Conservation (phyloP, 2,329 filamentous ascomycete species). For the Neofusicoccum cordaticola region DNA sequence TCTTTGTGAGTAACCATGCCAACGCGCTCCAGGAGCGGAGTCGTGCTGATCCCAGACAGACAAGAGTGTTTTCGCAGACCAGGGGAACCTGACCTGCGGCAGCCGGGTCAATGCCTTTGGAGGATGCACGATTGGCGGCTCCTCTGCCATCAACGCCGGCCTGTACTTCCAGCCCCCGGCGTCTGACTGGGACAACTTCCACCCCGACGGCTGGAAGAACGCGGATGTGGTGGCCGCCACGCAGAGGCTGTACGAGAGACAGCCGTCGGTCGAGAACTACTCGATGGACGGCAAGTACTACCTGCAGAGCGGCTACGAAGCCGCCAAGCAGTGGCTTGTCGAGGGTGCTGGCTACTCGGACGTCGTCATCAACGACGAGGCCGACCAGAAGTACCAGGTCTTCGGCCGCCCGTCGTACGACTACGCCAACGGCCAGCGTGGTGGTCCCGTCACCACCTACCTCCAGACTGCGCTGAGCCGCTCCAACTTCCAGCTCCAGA, state of each 20-base stretch:
- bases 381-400: conserved; percentile 47
- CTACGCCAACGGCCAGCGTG: conserved; percentile 50
- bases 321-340: conserved; percentile 51
- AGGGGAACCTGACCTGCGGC: conserved; percentile 42
- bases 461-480: conserved; percentile 47
- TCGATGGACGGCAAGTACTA: conserved; percentile 48
- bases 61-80: conserved; percentile 49
- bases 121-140: conserved; percentile 53
- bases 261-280: conserved; percentile 45
- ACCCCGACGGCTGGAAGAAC: conserved; percentile 52
- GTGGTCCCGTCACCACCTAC: conserved; percentile 51
- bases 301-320: conserved; percentile 48
- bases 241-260: conserved; percentile 42
- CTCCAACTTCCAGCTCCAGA: conserved; percentile 33
- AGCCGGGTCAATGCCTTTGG: conserved; percentile 44
- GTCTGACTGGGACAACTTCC: conserved; percentile 52
- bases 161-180: conserved; percentile 54
- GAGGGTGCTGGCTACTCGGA: conserved; percentile 47
- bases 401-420: conserved; percentile 51
- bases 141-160: conserved; percentile 54
- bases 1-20: conserved; percentile 26
- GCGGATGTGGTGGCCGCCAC: conserved; percentile 49
- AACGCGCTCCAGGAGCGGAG: not conserved
- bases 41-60: conserved; percentile 27
- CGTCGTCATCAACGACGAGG: conserved; percentile 47